A percentile compares a stretch with the other conserved stretches of the same genome.
Evolutionary conservation across 2,329 filamentous ascomycete species (phyloP).

Genomic region (Xylariaceae sp.): DNA sequence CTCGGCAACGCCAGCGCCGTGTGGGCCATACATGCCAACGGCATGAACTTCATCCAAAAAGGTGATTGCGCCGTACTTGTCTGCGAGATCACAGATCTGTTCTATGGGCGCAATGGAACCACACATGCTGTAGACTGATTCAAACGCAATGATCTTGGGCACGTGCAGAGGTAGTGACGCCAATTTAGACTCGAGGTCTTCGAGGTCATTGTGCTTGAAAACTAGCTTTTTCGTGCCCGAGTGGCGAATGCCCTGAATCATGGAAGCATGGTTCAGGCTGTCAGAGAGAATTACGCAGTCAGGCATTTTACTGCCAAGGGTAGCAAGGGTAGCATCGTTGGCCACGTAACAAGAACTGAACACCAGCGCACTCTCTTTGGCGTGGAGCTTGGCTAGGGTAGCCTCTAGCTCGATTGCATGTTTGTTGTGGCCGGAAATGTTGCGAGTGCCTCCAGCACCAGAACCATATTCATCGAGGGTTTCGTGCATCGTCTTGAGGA

Average conservation of each 20-base stretch:
- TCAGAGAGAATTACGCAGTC: slow-evolving; percentile 98
- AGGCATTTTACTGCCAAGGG: slow-evolving; percentile 91
- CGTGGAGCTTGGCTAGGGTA: slow-evolving; percentile 79
- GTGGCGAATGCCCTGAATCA: slow-evolving; percentile 98
- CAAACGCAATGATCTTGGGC: slow-evolving; percentile 97
- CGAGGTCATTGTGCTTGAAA: slow-evolving; percentile 97
- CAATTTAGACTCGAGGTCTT: slow-evolving; percentile 85
- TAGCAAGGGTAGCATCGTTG: slow-evolving; percentile 94
- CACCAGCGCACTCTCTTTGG: slow-evolving; percentile 86
- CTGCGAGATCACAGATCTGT: slow-evolving; percentile 89
- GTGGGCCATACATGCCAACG: slow-evolving; percentile 97
- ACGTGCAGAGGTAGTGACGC: slow-evolving; percentile 76
- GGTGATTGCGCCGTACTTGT: slow-evolving; percentile 96
- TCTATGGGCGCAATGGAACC: slow-evolving; percentile 94
- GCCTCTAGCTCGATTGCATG: slow-evolving; percentile 82
- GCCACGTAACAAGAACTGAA: slow-evolving; percentile 98
- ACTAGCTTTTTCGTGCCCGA: slow-evolving; percentile 96
- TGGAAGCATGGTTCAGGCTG: slow-evolving; percentile 94
- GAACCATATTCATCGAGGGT: slow-evolving; percentile 92
- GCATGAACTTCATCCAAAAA: slow-evolving; percentile 98
- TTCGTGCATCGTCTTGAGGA: slow-evolving; percentile 87
- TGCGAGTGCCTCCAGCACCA: slow-evolving; percentile 89
- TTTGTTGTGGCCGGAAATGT: slow-evolving; percentile 96
- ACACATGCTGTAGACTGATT: slow-evolving; percentile 99
- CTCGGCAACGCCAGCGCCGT: slow-evolving; percentile 92